Conservation (phyloP, 352 stramenopile species). For the Pythium apleroticum region DNA sequence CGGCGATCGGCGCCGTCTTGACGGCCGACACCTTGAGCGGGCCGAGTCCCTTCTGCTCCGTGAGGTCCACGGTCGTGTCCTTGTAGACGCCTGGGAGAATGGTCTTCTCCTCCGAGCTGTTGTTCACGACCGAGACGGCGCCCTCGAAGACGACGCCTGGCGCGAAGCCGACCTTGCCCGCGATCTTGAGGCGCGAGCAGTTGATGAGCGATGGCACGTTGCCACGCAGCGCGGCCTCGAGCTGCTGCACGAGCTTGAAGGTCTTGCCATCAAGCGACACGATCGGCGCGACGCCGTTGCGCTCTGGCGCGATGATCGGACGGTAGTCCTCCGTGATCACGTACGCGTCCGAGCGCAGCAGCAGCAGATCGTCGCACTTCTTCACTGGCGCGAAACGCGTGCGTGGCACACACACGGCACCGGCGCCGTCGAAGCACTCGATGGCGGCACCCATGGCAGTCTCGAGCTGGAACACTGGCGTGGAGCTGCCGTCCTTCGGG, state of each 20-base stretch:
- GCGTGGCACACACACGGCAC: conserved; percentile 86
- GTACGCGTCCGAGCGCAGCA: conserved; percentile 98
- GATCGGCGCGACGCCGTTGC: conserved; percentile 93
- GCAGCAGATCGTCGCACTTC: conserved; percentile 85
- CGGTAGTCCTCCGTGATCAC: conserved; percentile 95
- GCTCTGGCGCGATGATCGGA: conserved; percentile 94
- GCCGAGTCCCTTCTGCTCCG: conserved; percentile 90
- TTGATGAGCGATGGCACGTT: conserved; percentile 96
- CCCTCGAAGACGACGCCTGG: conserved; percentile 92
- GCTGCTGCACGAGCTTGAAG: conserved; percentile 97
- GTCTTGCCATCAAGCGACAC: conserved; percentile 96
- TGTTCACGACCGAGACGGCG: conserved; percentile 94
- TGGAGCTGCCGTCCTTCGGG: conserved; percentile 83
- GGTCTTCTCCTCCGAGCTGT: conserved; percentile 94
- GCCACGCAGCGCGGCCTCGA: conserved; percentile 92
- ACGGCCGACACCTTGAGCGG: conserved; percentile 83
- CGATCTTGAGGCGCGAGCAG: conserved; percentile 95
- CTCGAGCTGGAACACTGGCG: conserved; percentile 86
- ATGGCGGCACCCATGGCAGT: conserved; percentile 88
- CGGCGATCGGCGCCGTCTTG: conserved; percentile 91
- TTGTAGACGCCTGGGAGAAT: conserved; percentile 93
- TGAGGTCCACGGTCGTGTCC: conserved; percentile 95
- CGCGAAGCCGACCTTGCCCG: conserved; percentile 93
- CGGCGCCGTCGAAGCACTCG: conserved; percentile 85
- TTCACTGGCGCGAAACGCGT: conserved; percentile 89